These are phyloP conservation scores for Pyronema omphalodes DNA, from an alignment of 495 filamentous ascomycete genomes.

Conservation along the genomic window DNA sequence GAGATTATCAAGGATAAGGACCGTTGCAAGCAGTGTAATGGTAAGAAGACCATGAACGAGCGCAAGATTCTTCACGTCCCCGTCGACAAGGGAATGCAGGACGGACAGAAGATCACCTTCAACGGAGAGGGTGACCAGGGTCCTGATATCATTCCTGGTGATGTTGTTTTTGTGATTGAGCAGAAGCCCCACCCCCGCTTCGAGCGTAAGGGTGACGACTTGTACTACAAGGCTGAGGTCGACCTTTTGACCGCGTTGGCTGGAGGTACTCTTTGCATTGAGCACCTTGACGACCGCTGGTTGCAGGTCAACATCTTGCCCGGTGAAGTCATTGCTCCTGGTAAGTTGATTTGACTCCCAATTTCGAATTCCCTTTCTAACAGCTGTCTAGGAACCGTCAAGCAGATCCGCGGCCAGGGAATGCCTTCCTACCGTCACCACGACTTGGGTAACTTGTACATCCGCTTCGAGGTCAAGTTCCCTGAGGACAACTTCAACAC, in stretches of 20 bases:
- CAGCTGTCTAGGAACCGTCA: constrained; percentile 49
- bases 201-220: constrained; percentile 87
- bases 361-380: not conserved
- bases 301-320: constrained; percentile 75
- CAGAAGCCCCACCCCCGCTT: constrained; percentile 93
- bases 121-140: constrained; percentile 92
- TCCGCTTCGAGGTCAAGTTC: constrained; percentile 96
- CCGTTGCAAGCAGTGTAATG: constrained; percentile 79
- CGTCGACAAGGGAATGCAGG: constrained; percentile 84
- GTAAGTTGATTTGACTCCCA: constrained; percentile 37
- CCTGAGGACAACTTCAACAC: constrained; percentile 48
- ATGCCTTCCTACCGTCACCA: constrained; percentile 97
- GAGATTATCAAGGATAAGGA: constrained; percentile 93
- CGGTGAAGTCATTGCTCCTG: constrained; percentile 81
- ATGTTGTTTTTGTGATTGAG: constrained; percentile 94
- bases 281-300: constrained; percentile 96
- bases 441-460: constrained; percentile 88
- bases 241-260: constrained; percentile 90
- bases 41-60: constrained; percentile 95
- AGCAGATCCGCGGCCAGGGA: constrained; percentile 89
- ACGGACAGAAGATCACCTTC: constrained; percentile 90
- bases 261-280: constrained; percentile 71
- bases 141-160: constrained; percentile 77
- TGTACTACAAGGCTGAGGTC: constrained; percentile 89
- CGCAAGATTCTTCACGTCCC: constrained; percentile 96